These are phyloP conservation scores for Meyerozyma athensensis DNA, from an alignment of 1,139 yeast genomes.

Conservation along the genomic window DNA sequence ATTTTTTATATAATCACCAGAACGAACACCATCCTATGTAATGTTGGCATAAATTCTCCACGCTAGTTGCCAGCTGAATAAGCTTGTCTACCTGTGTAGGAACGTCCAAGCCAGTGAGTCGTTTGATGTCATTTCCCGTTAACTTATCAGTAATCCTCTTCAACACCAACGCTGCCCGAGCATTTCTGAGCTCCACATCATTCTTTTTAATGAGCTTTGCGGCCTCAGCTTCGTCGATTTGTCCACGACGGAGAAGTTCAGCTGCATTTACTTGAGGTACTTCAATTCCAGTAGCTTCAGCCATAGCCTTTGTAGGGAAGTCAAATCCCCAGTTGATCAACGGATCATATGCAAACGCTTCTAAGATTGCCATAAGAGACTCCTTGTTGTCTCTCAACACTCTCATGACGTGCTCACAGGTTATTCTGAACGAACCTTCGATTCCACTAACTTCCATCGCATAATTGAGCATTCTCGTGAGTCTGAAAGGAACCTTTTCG, in stretches of 20 bases:
- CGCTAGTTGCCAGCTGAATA: slow-evolving; percentile 94
- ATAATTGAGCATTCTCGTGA: slow-evolving; percentile 93
- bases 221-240: slow-evolving; percentile 74
- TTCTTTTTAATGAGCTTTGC: slow-evolving; percentile 66
- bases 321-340: slow-evolving; percentile 98
- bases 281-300: slow-evolving; percentile 66
- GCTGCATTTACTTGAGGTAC: slow-evolving; percentile 62
- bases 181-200: slow-evolving; percentile 77
- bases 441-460: slow-evolving; percentile 99
- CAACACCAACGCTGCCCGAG: slow-evolving; percentile 87
- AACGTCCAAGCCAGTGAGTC: slow-evolving; percentile 66
- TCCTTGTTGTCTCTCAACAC: slow-evolving; percentile 91
- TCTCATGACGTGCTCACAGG: slow-evolving; percentile 96
- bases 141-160: slow-evolving; percentile 88
- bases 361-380: slow-evolving; percentile 94
- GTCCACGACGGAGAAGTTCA: slow-evolving; percentile 67
- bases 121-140: slow-evolving; percentile 87
- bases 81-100: slow-evolving; percentile 90
- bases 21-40: slow-evolving; percentile 99
- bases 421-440: slow-evolving; percentile 94
- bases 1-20: slow-evolving; percentile 49
- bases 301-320: slow-evolving; percentile 74
- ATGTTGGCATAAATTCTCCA: slow-evolving; percentile 93
- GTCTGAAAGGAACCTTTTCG: slow-evolving; percentile 94
- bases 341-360: slow-evolving; percentile 98